These are phyloP conservation scores for Tylopilus rubrobrunneus DNA, from an alignment of 768 basidiomycete genomes.

Conservation along the genomic window DNA sequence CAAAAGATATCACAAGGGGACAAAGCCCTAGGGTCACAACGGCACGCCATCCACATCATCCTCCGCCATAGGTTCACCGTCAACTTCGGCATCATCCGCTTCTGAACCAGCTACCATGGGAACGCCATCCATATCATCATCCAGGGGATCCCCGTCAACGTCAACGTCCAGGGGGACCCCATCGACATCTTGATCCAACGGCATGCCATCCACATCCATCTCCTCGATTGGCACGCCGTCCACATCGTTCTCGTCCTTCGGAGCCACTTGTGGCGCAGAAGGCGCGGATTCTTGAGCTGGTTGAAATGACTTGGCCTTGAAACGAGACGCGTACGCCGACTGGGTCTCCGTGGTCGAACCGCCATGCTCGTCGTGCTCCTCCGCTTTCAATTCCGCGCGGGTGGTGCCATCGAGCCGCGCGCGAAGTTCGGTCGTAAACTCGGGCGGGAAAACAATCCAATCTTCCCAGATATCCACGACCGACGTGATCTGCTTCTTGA, in stretches of 20 bases:
- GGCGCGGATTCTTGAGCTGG: constrained; percentile 48
- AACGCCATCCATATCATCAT: constrained; percentile 38
- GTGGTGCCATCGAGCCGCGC: constrained; percentile 65
- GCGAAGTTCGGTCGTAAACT: constrained; percentile 74
- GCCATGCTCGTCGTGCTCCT: constrained; percentile 23
- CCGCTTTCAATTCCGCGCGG: constrained; percentile 26
- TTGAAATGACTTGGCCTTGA: constrained; percentile 77
- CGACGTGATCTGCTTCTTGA: constrained; percentile 86
- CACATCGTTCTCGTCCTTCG: constrained; percentile 44
- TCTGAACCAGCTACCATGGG: constrained; percentile 28
- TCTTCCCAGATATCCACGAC: constrained; percentile 97
- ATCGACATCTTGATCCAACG: constrained; percentile 37
- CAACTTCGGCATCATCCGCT: constrained; percentile 16
- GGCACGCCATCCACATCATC: constrained; percentile 39
- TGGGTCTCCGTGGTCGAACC: constrained; percentile 22
- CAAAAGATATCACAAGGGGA: background rate
- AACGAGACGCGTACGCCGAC: constrained; percentile 50
- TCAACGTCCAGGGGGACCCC: constrained; percentile 34
- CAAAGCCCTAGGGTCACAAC: constrained; percentile 21
- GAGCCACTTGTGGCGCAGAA: constrained; percentile 23
- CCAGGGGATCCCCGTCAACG: constrained; percentile 26
- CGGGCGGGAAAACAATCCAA: constrained; percentile 94
- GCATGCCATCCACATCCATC: constrained; percentile 49
- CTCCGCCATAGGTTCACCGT: constrained; percentile 28
- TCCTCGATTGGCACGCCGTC: constrained; percentile 52